phyloP scores from a whole-genome alignment of 805 yeast genomes.

The Sugiyamaella mastotermitis region DNA sequence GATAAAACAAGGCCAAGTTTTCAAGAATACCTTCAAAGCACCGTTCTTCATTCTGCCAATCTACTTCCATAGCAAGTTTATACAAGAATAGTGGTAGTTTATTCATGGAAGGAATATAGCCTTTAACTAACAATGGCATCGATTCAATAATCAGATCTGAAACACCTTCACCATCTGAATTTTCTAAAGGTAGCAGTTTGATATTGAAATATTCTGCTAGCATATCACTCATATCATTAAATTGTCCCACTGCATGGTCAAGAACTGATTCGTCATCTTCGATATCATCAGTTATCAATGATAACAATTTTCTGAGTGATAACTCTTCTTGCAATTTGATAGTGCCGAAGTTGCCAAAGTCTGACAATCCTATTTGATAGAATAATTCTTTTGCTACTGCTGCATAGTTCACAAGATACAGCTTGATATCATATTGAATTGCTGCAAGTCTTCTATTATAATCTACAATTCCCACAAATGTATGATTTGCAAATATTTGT shows the following conservation, averaged over 20 bases:
- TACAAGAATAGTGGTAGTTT: constrained; percentile 66
- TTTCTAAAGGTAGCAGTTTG: constrained; percentile 30
- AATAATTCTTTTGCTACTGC: constrained; percentile 61
- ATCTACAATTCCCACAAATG: constrained; percentile 82
- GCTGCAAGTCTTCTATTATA: constrained; percentile 62
- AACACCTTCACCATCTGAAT: constrained; percentile 23
- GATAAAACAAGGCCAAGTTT: constrained; percentile 67
- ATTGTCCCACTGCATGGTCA: constrained; percentile 20
- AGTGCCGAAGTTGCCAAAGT: constrained; percentile 76
- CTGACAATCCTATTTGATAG: constrained; percentile 72
- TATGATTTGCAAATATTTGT: constrained; percentile 58
- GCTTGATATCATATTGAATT: constrained; percentile 75
- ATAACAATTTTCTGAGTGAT: constrained; percentile 35
- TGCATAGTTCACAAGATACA: constrained; percentile 77
- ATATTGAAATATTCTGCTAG: constrained; percentile 71
- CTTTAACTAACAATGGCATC: constrained; percentile 65
- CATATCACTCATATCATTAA: constrained; percentile 66
- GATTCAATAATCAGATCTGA: constrained; percentile 34
- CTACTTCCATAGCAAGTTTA: constrained; percentile 50
- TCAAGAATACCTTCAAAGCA: constrained; percentile 62
- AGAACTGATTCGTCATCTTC: constrained; percentile 22
- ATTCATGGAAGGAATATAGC: constrained; percentile 53
- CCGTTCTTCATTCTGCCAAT: constrained; percentile 60
- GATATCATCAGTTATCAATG: constrained; percentile 30
- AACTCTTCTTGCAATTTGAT: constrained; percentile 32